A percentile compares a stretch with the other conserved stretches of the same genome.
phyloP scores from a whole-genome alignment of 345 rosid species.

The Physaria fendleri region DNA sequence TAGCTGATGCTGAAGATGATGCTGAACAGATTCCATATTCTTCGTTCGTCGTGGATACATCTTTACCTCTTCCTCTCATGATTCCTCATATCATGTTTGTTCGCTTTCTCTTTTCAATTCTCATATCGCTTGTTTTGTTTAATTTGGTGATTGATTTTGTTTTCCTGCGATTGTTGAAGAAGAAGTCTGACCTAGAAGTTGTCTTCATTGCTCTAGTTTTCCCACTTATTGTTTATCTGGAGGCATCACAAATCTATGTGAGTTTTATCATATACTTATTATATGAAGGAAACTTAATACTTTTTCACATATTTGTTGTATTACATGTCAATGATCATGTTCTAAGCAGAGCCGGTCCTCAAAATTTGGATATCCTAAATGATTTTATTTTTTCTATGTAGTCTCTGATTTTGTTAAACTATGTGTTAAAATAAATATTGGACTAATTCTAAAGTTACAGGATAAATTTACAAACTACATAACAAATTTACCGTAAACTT shows the following conservation, averaged over 20 bases:
- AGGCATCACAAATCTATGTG: slow-evolving; percentile 91
- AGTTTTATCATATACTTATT: slow-evolving; percentile 16
- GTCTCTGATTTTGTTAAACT: no score
- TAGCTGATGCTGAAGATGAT: slow-evolving; percentile 31
- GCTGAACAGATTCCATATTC: slow-evolving; percentile 37
- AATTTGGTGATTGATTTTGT: neutral
- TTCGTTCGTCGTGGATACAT: slow-evolving; percentile 43
- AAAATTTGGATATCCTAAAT: no score
- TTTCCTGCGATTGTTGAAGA: no score
- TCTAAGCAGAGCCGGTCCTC: no score
- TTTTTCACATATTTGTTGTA: neutral
- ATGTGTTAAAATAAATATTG: no score
- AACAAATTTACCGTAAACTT: no score
- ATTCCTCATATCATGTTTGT: slow-evolving; percentile 65
- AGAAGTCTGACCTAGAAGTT: neutral
- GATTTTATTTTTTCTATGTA: no score
- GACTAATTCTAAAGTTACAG: no score
- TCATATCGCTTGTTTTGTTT: no score
- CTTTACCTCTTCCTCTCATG: slow-evolving; percentile 50
- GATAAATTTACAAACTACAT: no score
- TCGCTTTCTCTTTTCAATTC: slow-evolving; percentile 15
- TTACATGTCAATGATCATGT: neutral
- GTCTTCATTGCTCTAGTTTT: neutral
- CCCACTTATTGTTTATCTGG: slow-evolving; percentile 36
- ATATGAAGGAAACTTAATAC: neutral